Conservation (phyloP, 805 yeast species). For the Myxozyma nipponensis region DNA sequence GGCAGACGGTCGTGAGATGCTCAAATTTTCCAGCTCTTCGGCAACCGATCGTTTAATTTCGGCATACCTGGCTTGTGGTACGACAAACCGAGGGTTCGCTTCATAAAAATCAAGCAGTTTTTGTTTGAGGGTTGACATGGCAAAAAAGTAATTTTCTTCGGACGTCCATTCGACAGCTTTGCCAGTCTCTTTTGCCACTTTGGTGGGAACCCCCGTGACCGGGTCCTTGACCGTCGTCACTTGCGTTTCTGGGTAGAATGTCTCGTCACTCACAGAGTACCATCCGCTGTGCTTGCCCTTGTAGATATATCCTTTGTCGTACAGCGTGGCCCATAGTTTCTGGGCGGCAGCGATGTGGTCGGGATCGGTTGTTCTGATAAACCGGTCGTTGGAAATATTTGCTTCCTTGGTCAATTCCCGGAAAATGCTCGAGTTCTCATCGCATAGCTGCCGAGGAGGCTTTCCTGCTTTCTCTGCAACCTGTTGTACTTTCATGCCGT, state of each 20-base stretch:
- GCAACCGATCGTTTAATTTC: conserved; percentile 57
- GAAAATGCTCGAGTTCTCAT: conserved; percentile 62
- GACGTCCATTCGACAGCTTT: conserved; percentile 69
- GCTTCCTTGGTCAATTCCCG: conserved; percentile 56
- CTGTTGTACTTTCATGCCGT: conserved; percentile 78
- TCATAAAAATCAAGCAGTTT: conserved; percentile 50
- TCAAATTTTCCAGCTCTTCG: conserved; percentile 56
- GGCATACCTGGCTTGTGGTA: conserved; percentile 55
- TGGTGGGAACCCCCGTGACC: conserved; percentile 30
- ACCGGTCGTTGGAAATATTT: conserved; percentile 62
- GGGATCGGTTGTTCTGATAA: conserved; percentile 83
- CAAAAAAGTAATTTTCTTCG: conserved; percentile 86
- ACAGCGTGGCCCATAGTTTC: conserved; percentile 63
- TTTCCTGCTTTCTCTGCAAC: conserved; percentile 60
- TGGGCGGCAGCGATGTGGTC: conserved; percentile 70
- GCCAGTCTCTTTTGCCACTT: conserved; percentile 58
- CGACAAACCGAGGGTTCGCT: conserved; percentile 54
- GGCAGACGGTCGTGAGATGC: conserved; percentile 79
- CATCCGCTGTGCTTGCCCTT: conserved; percentile 86
- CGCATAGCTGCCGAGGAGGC: conserved; percentile 70
- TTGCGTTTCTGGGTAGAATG: conserved; percentile 84
- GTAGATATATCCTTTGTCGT: conserved; percentile 62
- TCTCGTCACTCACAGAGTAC: conserved; percentile 93
- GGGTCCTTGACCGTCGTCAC: conserved; percentile 44
- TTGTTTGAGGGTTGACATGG: conserved; percentile 57